Base-by-base conservation (phyloP, 2,329 filamentous ascomycete genomes). In the Paecilomyces formosus region DNA sequence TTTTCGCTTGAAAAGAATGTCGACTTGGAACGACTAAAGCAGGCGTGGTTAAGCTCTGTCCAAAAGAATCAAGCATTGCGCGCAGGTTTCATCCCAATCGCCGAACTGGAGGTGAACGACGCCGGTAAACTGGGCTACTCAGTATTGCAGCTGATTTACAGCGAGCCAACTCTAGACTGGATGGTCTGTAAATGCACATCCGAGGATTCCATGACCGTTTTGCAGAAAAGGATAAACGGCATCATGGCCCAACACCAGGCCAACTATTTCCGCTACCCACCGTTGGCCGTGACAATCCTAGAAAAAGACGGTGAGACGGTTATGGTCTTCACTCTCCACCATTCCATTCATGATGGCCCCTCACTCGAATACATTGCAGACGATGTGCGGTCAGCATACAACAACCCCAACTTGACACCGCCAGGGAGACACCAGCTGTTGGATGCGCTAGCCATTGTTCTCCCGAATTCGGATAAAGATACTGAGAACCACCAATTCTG, bases 261-360 rank as follows among this genome's bases (percentile, higher is more conserved):
- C 6, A 60, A 56, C n/a, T 66, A 69, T 21, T 74, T 72, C 61
- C 58, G 57, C 8, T 57, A 63, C n/a, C 69, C 72, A 1, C 74
- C 71, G 5, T 75, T 73, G 73, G 71, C 71, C 5, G 66, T 76
- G 8, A 71, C 74, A 3, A 61, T 76, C 18, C 65, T 70, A 5
- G 62, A 69, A 11, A 63, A 64, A 8, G 64, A 66, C 1, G 50
- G 55, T 24, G 65, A 65, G 8, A 55, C 55, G 18, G 55, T 64
- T 5, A 70, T 78, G 70, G 68, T 77, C 55, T 52, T 77, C 15
- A 74, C 68, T 3, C 65, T 74, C 12, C 71, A 74, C 35, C 71
- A 74, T 60, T 65, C 70, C 2, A 62, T 74, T 18, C 68, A 70
- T 24, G 71, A 74, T 58, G 71, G 66, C 1, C 66, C 67, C 22